Percentiles rank a stretch among this genome's conserved stretches.
Conservation (phyloP, 345 rosid species). For the Bruguiera sexangula region DNA sequence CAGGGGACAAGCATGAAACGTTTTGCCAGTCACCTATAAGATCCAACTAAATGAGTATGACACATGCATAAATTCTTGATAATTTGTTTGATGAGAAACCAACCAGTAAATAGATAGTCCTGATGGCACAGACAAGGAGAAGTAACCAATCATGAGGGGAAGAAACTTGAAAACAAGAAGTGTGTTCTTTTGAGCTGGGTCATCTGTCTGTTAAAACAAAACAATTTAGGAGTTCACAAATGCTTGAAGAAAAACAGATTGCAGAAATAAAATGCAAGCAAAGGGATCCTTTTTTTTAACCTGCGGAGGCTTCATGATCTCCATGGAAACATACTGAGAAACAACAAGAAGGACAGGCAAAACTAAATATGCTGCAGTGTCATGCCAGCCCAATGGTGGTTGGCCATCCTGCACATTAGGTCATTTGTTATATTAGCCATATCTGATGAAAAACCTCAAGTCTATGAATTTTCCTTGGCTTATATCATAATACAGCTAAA, state of each 20-base stretch:
- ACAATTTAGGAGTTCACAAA: conserved; percentile 8
- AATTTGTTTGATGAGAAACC: conserved; percentile 37
- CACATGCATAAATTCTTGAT: neutral
- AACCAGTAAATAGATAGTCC: conserved; percentile 96
- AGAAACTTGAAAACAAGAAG: conserved; percentile 94
- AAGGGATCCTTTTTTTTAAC: conserved; percentile 42
- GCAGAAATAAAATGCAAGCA: conserved; percentile 6
- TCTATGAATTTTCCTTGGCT: neutral
- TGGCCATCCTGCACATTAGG: conserved; percentile 75
- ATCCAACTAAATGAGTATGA: neutral
- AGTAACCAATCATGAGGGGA: conserved; percentile 98
- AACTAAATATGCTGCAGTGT: conserved; percentile 94
- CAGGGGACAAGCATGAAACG: too few relatives aligned
- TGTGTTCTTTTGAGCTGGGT: conserved; percentile 93
- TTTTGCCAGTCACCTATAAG: neutral
- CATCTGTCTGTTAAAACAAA: conserved; percentile 69
- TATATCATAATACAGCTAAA: conserved; percentile 10
- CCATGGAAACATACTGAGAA: conserved; percentile 94
- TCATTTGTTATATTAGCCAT: conserved; percentile 16
- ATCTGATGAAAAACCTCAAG: neutral
- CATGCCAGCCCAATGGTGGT: conserved; percentile 94
- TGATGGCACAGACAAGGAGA: conserved; percentile 96
- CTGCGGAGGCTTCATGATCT: conserved; percentile 99
- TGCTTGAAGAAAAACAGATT: conserved; percentile 2
- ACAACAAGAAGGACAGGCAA: conserved; percentile 86